Percentiles rank a stretch among this genome's conserved stretches.
Evolutionary conservation across 345 rosid genomes (phyloP).

Genomic region (Angophora floribunda): DNA sequence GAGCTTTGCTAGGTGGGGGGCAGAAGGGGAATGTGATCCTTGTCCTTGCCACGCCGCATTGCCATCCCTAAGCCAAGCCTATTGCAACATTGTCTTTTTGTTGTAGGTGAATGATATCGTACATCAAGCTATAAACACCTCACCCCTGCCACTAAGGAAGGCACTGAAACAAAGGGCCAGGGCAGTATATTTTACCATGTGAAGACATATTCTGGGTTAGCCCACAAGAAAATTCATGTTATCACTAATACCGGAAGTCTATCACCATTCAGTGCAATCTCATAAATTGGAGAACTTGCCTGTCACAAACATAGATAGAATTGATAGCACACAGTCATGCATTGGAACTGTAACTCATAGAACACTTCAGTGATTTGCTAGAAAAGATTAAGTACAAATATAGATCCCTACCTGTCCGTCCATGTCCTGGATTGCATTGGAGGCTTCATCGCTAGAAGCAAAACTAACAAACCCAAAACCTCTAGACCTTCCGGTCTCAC

Average conservation of each 20-base stretch:
- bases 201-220: neutral
- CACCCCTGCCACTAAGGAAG: neutral
- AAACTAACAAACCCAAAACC: conserved; percentile 82
- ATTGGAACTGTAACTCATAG: neutral
- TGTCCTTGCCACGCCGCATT: neutral
- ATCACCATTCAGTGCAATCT: neutral
- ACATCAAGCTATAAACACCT: neutral
- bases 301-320: neutral
- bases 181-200: neutral
- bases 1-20: neutral
- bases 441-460: conserved; percentile 52
- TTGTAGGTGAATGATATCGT: neutral
- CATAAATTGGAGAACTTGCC: neutral
- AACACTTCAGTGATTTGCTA: neutral
- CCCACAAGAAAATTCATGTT: neutral
- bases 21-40: neutral
- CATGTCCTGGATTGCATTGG: conserved; percentile 73
- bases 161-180: neutral
- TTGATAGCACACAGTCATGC: neutral
- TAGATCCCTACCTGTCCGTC: conserved; percentile 63
- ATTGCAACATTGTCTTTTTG: neutral
- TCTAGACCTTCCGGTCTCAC: conserved; percentile 85
- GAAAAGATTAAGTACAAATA: neutral
- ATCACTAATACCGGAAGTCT: neutral
- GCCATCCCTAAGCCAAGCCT: neutral